Base-by-base conservation (phyloP, 1,284 basidiomycete species). In the Inonotus hispidus region DNA sequence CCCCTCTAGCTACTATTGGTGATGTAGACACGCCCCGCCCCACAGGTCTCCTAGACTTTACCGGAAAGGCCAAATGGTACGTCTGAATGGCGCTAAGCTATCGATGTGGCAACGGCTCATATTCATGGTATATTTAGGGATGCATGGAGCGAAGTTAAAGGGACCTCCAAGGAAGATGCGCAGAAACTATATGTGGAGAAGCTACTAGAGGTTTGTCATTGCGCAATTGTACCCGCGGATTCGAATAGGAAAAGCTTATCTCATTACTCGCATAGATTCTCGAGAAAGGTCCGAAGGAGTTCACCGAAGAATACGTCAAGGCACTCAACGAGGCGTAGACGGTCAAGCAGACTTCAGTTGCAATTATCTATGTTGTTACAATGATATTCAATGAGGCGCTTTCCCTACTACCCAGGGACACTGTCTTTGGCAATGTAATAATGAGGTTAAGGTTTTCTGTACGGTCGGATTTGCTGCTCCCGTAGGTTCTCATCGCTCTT, bases 31-130 rank as follows among this genome's bases (percentile, higher is more conserved):
- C 75, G 58, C 0, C 74, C 2, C 77, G 82, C 25, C 92, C 92
- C 16, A 25, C 58, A 1, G 89, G 90, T 27, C 57, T 92, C 74
- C 69, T 93, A 38, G 88, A 93, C 70, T 92, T 93, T 70, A 74
- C 76, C n/a, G 92, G 87, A 66, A 91, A 88, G 75, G 86, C 84
- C 59, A 94, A 93, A 76, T 93, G 92, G 92, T 92, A 64, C 68
- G 79, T 70, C 38, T 53, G 16, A 21, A n/a, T 14, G 13, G 49
- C n/a, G 25, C 21, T 35, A 32, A 13, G 21, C 43, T 37, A 19
- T 39, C 23, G n/a, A 54, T 32, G 46, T 25, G 23, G 25, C 7
- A 25, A 49, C 11, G 7, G 13, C n/a, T 43, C 16, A 43, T 19
- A 39, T 27, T 25, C 21, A 52, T 63, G 43, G 6, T 3, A 27